phyloP scores from a whole-genome alignment of 202 grass and related monocot genomes.

The Setaria viridis region DNA sequence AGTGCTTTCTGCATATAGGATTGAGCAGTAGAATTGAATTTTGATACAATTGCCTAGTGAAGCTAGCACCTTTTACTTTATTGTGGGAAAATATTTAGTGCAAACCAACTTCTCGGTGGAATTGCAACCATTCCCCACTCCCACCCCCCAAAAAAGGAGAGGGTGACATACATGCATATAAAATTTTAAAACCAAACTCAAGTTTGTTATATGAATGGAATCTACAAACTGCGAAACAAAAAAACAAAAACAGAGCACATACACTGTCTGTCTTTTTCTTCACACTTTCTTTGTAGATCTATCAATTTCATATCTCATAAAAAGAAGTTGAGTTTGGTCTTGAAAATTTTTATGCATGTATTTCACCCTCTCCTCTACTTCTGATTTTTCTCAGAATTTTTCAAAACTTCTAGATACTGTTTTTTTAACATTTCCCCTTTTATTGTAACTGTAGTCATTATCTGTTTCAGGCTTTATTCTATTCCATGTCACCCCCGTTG shows the following conservation, averaged over 20 bases:
- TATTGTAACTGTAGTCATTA: background rate
- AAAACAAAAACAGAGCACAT: background rate
- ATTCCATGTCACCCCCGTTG: background rate
- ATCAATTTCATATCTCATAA: background rate
- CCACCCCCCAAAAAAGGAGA: too few species aligned
- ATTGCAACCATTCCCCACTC: too few species aligned
- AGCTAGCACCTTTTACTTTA: background rate
- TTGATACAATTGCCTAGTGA: background rate
- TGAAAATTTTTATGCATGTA: background rate
- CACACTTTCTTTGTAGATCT: background rate
- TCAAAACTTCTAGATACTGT: background rate
- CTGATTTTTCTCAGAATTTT: background rate
- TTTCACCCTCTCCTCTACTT: background rate
- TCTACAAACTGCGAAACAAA: background rate
- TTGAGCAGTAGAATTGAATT: background rate
- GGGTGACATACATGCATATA: too few species aligned
- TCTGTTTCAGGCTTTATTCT: background rate
- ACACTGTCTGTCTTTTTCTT: background rate
- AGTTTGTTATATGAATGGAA: background rate
- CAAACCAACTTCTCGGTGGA: too few species aligned
- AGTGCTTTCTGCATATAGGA: background rate
- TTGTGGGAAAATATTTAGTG: background rate
- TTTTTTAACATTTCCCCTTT: background rate
- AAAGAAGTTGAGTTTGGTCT: background rate
- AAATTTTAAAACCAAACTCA: background rate